Conservation (phyloP, 768 basidiomycete genomes). For the Rickenella mellea region DNA sequence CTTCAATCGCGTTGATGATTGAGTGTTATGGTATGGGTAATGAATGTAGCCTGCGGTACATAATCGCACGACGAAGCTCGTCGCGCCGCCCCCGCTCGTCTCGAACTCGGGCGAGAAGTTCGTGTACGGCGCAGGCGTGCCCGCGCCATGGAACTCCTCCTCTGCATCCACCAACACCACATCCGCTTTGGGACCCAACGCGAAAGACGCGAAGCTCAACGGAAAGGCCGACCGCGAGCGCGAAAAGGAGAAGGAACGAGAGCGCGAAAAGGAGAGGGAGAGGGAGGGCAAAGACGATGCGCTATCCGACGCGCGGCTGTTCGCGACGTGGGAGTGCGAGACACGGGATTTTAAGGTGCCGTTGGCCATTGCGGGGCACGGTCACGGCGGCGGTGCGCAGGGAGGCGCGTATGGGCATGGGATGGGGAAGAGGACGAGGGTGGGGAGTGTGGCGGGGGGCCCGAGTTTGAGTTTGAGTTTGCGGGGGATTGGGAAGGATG, state of each 20-base stretch:
- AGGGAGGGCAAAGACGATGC: constrained; percentile 21
- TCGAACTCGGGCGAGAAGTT: constrained; percentile 34
- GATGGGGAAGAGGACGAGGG: no score
- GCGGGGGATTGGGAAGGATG: no score
- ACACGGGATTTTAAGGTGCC: constrained; percentile 41
- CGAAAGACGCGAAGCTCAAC: constrained; percentile 21
- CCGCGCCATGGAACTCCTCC: constrained; percentile 38
- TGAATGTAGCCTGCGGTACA: constrained; percentile 39
- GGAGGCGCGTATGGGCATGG: no score
- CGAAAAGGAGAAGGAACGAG: constrained; percentile 15
- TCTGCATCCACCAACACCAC: constrained; percentile 23
- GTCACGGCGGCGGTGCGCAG: no score
- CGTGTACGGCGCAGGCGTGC: constrained; percentile 34
- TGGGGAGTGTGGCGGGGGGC: no score
- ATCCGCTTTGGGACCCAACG: constrained; percentile 18
- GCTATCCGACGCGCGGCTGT: constrained; percentile 44
- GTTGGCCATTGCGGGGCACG: no score
- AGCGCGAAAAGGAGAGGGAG: constrained; percentile 19
- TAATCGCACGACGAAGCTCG: constrained; percentile 50
- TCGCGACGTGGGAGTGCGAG: constrained; percentile 51
- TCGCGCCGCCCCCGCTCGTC: constrained; percentile 55
- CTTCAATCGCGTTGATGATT: background rate
- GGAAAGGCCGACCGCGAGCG: constrained; percentile 11
- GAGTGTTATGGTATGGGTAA: background rate
- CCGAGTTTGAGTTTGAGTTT: no score